These are phyloP conservation scores for Neurospora cerealis DNA, from an alignment of 495 filamentous ascomycete species.

Conservation along the genomic window DNA sequence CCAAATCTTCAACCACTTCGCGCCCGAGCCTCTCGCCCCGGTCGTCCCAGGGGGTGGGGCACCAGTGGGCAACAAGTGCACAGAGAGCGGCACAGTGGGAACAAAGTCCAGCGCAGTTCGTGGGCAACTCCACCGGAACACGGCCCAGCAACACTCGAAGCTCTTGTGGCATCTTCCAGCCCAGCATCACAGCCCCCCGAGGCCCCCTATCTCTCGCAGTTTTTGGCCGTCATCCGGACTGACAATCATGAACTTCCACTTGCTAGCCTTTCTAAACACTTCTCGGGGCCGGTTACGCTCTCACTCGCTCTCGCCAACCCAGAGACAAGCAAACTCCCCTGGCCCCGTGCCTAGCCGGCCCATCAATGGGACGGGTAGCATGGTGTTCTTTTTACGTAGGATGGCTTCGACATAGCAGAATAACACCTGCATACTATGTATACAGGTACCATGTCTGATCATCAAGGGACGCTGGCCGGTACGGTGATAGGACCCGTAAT, in stretches of 20 bases:
- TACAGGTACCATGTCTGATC: not conserved
- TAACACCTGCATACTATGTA: not conserved
- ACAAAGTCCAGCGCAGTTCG: constrained; percentile 2
- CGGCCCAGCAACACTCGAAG: not conserved
- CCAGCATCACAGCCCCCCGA: not conserved
- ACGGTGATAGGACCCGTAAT: constrained; percentile 5
- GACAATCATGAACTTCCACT: not conserved
- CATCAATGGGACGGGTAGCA: not conserved
- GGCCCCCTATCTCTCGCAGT: not conserved
- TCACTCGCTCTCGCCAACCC: not conserved
- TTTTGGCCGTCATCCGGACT: not conserved
- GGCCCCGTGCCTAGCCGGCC: not conserved
- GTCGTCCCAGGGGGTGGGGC: constrained; percentile 12
- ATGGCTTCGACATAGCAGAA: not conserved
- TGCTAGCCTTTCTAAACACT: not conserved
- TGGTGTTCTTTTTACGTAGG: not conserved
- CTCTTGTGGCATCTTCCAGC: constrained; percentile 1
- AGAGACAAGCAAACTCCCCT: not conserved
- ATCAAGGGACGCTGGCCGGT: not conserved
- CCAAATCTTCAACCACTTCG: constrained; percentile 16
- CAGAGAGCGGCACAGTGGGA: constrained; percentile 11
- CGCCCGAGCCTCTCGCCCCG: constrained; percentile 10
- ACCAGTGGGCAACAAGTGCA: not conserved
- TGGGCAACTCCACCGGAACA: constrained; percentile 4
- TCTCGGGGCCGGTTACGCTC: not conserved